These are phyloP conservation scores for Citrus trifoliata DNA, from an alignment of 345 rosid species.

Conservation along the genomic window DNA sequence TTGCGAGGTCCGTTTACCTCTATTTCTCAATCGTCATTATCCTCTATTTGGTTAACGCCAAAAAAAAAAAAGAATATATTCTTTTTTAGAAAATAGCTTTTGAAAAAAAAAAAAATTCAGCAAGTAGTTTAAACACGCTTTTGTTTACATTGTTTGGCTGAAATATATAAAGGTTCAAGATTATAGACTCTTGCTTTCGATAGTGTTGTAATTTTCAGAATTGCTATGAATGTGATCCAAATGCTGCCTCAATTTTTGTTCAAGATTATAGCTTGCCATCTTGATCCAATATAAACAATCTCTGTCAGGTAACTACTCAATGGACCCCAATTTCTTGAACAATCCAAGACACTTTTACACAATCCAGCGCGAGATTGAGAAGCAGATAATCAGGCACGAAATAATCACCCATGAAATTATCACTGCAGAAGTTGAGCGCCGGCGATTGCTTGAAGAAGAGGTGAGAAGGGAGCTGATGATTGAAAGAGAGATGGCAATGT, in stretches of 20 bases:
- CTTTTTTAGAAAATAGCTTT: no score
- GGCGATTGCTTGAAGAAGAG: conserved; percentile 39
- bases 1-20: conserved; percentile 18
- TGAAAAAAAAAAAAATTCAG: no score
- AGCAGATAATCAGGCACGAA: conserved; percentile 40
- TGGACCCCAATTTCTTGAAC: not conserved
- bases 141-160: not conserved
- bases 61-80: no score
- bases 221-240: not conserved
- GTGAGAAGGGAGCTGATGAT: conserved; percentile 42
- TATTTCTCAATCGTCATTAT: not conserved
- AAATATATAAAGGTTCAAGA: not conserved
- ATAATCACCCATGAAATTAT: conserved; percentile 40
- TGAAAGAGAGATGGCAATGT: conserved; percentile 37
- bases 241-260: not conserved
- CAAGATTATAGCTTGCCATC: not conserved
- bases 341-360: conserved; percentile 14
- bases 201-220: not conserved
- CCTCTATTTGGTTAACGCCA: not conserved
- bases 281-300: not conserved
- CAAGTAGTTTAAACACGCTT: not conserved
- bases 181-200: not conserved
- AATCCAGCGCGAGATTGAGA: conserved; percentile 33
- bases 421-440: conserved; percentile 24
- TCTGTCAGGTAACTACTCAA: not conserved